Percentiles rank a stretch among this genome's conserved stretches.
Conservation (phyloP, 192 early-diverging fungal species). For the Umbelopsis isabellina region DNA sequence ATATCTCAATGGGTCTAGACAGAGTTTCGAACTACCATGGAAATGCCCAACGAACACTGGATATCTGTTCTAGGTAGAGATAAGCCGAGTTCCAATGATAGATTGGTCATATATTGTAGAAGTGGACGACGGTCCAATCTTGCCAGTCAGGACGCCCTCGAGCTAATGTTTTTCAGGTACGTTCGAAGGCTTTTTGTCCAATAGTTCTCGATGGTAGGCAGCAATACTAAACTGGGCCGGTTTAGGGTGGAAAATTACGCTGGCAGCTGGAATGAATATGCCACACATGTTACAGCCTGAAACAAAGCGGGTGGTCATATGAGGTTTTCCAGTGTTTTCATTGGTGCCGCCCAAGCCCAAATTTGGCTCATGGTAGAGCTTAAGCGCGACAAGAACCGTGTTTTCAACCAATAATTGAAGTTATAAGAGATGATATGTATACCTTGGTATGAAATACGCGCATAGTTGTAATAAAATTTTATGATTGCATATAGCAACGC, state of each 20-base stretch:
- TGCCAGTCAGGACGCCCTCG: conserved; percentile 4
- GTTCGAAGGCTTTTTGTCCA: background rate
- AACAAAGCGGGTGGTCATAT: conserved; percentile 6
- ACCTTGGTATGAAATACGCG: background rate
- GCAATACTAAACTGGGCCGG: conserved; percentile 1
- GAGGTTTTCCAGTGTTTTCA: conserved; percentile 3
- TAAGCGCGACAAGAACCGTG: conserved; percentile 22
- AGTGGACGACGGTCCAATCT: conserved; percentile 13
- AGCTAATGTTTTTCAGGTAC: background rate
- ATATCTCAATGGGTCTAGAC: background rate
- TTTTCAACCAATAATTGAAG: background rate
- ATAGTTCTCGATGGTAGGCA: background rate
- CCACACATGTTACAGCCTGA: background rate
- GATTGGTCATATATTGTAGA: conserved; percentile 8
- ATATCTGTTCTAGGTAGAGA: background rate
- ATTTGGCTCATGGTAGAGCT: background rate
- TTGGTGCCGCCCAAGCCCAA: background rate
- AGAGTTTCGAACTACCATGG: background rate
- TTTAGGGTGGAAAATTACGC: conserved; percentile 17
- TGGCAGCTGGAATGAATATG: conserved; percentile 15
- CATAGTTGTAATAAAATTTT: background rate
- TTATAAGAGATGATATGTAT: background rate
- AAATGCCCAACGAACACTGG: background rate
- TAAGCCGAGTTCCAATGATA: background rate
- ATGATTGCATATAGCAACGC: background rate